Evolutionary conservation across 768 basidiomycete species (phyloP).

Genomic region (Lactarius deliciosus): DNA sequence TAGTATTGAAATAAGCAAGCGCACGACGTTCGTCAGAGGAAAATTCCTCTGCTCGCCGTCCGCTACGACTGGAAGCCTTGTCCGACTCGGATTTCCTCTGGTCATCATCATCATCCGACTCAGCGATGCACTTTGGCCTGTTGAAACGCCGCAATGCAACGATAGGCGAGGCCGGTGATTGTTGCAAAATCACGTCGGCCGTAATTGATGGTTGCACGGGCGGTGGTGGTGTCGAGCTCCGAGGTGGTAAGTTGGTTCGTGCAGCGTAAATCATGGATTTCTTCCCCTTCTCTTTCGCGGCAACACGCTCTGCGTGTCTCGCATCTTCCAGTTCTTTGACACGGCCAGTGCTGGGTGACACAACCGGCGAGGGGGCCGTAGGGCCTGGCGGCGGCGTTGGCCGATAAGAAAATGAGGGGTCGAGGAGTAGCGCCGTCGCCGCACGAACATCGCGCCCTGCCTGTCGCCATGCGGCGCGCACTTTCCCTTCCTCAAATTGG

Average conservation of each 20-base stretch:
- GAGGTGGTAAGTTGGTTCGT: slow-evolving; percentile 46
- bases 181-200: slow-evolving; percentile 40
- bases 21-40: slow-evolving; percentile 50
- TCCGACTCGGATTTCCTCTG: slow-evolving; percentile 57
- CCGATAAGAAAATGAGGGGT: slow-evolving; percentile 47
- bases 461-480: slow-evolving; percentile 68
- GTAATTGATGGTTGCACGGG: slow-evolving; percentile 40
- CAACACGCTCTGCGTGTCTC: slow-evolving; percentile 61
- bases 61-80: slow-evolving; percentile 40
- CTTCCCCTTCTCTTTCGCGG: slow-evolving; percentile 72
- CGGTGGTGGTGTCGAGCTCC: slow-evolving; percentile 42
- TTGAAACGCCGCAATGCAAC: slow-evolving; percentile 45
- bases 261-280: slow-evolving; percentile 82
- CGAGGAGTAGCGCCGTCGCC: slow-evolving; percentile 58
- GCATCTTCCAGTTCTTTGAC: slow-evolving; percentile 75
- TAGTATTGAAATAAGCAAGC: slow-evolving; percentile 67
- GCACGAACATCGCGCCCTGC: slow-evolving; percentile 58
- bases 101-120: slow-evolving; percentile 66
- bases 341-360: slow-evolving; percentile 50
- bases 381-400: slow-evolving; percentile 24
- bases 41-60: slow-evolving; percentile 37
- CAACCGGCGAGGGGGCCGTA: slow-evolving; percentile 21
- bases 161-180: slow-evolving; percentile 46
- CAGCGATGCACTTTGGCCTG: slow-evolving; percentile 57
- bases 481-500: slow-evolving; percentile 40